Base-by-base conservation (phyloP, 2,329 filamentous ascomycete genomes). In the Aspergillus sp. region DNA sequence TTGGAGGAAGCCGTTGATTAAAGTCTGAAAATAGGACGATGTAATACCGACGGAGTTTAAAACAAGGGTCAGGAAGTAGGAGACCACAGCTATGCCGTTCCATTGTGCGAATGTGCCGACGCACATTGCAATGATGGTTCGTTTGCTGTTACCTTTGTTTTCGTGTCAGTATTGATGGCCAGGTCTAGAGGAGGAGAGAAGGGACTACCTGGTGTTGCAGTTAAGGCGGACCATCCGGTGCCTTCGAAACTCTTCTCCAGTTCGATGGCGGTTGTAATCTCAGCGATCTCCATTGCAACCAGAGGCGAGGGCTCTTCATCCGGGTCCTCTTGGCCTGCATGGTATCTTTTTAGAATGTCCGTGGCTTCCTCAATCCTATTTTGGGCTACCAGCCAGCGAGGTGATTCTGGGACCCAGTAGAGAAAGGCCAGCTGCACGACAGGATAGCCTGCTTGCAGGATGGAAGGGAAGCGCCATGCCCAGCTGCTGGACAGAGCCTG, bases 341-440 rank as follows among this genome's bases (percentile, higher is more conserved):
- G 78, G 10, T 74, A 72, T 15, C 77, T 69, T 28, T 72, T 77
- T 25, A 75, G 59, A 30, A 73, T 60, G 13, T 71, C 61, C 17
- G 70, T 65, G 8, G 68, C 73, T 36, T 70, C 63, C n/a, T 72
- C 66, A 12, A 69, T 59, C 41, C 69, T 67, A 30, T 70, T 70
- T 48, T 72, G 73, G 21, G 68, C 70, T 53, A 75, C 69, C 38
- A 69, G 61, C 53, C 66, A 90, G 0, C 88, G 80, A 0, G 87
- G 87, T 0, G 85, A 87, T 63, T 90, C 88, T 0, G 87, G 88
- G 67, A 90, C 86, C 72, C 87, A 85, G 81, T 85, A 86, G 21
- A 88, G 81, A 6, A 81, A 70, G 0, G 68, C 67, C 48, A 89
- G 74, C 2, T 89, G 79, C 1, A 83, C 58, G 2, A 88, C 62